Evolutionary conservation across 257 asterid genomes (phyloP), one percentile per base, ranked within the genome.

Genomic region (Solanum etuberosum): DNA sequence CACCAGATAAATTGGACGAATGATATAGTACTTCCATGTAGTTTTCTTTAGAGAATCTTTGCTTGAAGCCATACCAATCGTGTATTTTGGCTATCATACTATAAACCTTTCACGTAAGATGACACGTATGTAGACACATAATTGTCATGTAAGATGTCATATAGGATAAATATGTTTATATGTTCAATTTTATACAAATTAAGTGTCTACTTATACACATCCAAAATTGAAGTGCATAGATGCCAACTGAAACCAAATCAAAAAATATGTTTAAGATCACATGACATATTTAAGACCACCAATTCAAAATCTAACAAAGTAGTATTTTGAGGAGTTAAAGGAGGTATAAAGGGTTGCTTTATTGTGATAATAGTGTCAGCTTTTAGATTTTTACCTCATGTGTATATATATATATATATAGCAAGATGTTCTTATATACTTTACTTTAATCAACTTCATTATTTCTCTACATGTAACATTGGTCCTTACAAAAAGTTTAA

Each of bases 401-500:
- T 29, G 38, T 48, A 40, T 40, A 5, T 43, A 11, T 35, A 34
- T 38, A 76, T 42, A 77, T 10, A 11, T 31, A 68, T 6, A 72
- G 37, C 25, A 15, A 71, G 14, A 21, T 71, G 25, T 18, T 71
- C 25, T 16, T 35, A 73, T 80, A 8, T 29, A 5, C 25, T 61
- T 71, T 23, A 84, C 90, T 89, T 87, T 89, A 87, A 87, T 84
- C 86, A 21, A 27, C 7, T 65, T 35, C 37, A 59, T 43, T 80
- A 46, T 43, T 80, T 12, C 84, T 78, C 21, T 27, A 40, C 42
- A 72, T 40, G 71, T 42, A 57, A 32, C 87, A 88, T 88, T 86
- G 90, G 92, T 80, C 88, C 85, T 87, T 84, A 86, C 76, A 88
- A 87, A 90, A 54, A 54, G 63, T 54, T 76, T 57, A 84, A 77